Conservation (phyloP, 2,329 filamentous ascomycete species). For the Exserohilum rostratum region DNA sequence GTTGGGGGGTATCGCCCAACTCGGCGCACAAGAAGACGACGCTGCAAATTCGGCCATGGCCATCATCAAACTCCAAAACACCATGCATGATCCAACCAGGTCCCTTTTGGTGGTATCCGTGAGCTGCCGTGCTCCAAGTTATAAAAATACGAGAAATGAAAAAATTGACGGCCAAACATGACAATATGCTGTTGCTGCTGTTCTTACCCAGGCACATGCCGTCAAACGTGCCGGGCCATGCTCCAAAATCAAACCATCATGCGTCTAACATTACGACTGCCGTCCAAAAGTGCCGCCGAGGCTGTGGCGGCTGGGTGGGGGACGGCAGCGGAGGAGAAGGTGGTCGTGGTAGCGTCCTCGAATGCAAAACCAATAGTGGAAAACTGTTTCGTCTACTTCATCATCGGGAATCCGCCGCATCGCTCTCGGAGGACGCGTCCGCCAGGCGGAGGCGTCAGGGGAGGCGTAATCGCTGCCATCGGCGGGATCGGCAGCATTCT, state of each 20-base stretch:
- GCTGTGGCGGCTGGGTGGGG: background rate
- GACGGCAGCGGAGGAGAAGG: too few relatives aligned
- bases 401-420: constrained; percentile 34
- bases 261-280: constrained; percentile 46
- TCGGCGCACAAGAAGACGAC: constrained; percentile 27
- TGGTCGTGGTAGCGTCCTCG: background rate
- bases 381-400: constrained; percentile 31
- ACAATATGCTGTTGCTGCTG: constrained; percentile 19
- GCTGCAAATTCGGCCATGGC: constrained; percentile 36
- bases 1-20: constrained; percentile 25
- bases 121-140: constrained; percentile 35
- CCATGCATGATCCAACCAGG: constrained; percentile 40
- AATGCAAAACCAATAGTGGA: constrained; percentile 34
- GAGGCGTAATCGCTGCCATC: constrained; percentile 43
- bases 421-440: constrained; percentile 46
- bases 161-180: background rate
- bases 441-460: constrained; percentile 41
- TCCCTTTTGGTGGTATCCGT: constrained; percentile 41
- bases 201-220: constrained; percentile 25
- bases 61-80: constrained; percentile 33
- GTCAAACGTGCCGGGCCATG: constrained; percentile 13
- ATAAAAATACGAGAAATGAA: background rate
- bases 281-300: constrained; percentile 26
- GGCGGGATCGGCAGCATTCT: constrained; percentile 47
- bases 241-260: constrained; percentile 30